Evolutionary conservation across 352 stramenopile genomes (phyloP).

Genomic region (Thraustotheca clavata): DNA sequence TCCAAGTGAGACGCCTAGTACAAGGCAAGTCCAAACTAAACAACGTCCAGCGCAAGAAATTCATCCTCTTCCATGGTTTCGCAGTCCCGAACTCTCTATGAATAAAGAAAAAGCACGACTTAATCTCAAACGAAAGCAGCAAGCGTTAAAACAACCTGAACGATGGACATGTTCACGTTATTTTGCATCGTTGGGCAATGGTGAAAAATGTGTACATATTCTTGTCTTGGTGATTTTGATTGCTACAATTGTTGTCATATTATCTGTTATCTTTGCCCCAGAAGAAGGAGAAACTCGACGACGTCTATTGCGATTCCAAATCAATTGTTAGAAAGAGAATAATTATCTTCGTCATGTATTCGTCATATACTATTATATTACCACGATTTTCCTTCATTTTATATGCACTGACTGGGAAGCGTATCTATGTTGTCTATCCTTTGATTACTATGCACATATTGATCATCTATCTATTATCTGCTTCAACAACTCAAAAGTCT

Average conservation of each 20-base stretch:
- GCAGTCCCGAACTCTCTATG: slow-evolving; percentile 37
- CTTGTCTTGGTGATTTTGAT: slow-evolving; percentile 13
- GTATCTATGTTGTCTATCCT: too few relatives aligned
- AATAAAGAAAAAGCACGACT: slow-evolving; percentile 6
- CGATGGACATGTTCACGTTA: background rate
- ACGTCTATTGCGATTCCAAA: background rate
- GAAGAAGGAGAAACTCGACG: background rate
- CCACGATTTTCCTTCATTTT: too few relatives aligned
- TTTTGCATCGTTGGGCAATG: background rate
- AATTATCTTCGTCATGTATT: too few relatives aligned
- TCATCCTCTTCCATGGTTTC: slow-evolving; percentile 70
- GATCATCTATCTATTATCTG: too few relatives aligned
- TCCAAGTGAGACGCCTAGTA: background rate
- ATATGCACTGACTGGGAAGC: too few relatives aligned
- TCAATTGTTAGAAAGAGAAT: too few relatives aligned
- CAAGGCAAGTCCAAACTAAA: slow-evolving; percentile 3
- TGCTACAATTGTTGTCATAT: slow-evolving; percentile 18
- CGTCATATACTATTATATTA: too few relatives aligned
- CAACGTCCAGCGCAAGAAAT: slow-evolving; percentile 42
- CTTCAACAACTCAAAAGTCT: too few relatives aligned
- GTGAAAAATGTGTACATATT: slow-evolving; percentile 17
- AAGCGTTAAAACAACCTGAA: background rate
- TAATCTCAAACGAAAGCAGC: slow-evolving; percentile 4
- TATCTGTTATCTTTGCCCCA: slow-evolving; percentile 14
- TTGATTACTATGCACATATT: too few relatives aligned